Percentiles rank a stretch among this genome's conserved stretches.
These are phyloP conservation scores for Diophrys appendiculata DNA, from an alignment of 73 alveolate genomes.

Conservation along the genomic window DNA sequence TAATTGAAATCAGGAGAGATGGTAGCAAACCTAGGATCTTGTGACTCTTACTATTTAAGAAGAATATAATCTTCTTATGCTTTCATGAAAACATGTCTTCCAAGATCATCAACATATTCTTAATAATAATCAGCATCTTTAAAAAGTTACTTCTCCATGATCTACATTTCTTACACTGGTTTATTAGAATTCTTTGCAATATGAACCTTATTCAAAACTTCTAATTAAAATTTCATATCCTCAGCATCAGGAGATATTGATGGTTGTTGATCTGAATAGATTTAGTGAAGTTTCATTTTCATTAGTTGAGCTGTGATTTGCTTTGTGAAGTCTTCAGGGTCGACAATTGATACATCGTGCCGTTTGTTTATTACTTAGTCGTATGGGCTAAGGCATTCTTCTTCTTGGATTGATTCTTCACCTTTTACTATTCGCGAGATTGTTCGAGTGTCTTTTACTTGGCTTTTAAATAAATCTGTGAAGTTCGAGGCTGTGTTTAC, in stretches of 20 bases:
- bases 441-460: too few species aligned
- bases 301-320: too few species aligned
- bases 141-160: neutral
- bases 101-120: neutral
- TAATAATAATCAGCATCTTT: neutral
- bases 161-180: neutral
- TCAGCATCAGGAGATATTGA: neutral
- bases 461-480: too few species aligned
- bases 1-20: too few species aligned
- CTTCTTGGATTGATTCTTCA: too few species aligned
- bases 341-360: too few species aligned
- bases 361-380: too few species aligned
- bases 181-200: neutral
- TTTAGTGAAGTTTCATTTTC: too few species aligned
- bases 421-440: too few species aligned
- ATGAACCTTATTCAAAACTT: neutral
- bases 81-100: neutral
- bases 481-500: too few species aligned
- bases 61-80: neutral
- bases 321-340: too few species aligned
- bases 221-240: neutral
- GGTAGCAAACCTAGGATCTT: neutral
- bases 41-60: neutral
- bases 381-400: too few species aligned
- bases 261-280: neutral